Evolutionary conservation across 192 early-diverging fungal species (phyloP), one percentile per base, ranked within the genome.

Genomic region (Allomyces macrogynus): DNA sequence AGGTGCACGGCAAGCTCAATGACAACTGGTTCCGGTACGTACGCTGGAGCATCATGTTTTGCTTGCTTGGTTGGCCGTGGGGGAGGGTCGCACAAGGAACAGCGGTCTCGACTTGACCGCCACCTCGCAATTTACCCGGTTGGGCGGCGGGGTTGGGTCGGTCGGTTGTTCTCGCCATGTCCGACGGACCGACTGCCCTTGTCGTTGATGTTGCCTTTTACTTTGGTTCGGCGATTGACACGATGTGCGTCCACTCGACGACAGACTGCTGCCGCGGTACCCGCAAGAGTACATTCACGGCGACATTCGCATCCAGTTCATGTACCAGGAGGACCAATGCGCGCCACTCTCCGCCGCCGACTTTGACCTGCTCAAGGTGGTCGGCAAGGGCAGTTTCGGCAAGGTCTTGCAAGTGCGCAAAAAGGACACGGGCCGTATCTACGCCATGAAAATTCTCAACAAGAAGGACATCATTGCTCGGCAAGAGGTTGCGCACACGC

Each of bases 351-450:
- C 85, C 43, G 83, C 92, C 61, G 90, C 96, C 62, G 86, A 89
- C 63, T 98, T 98, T 77, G 92, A 92, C 69, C 73, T 93, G 65
- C 79, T 96, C 54, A 93, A 92, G 71, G 89, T 95, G 63, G 89
- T 98, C 74, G 95, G 95, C 61, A 93, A 94, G 67, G 95, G 95
- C 57, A 88, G 86, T 72, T 98, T 95, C 79, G 92, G 91, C 67
- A 96, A 93, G 79, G 93, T 96, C 74, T 88, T 91, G 85, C 89
- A 91, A 74, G 92, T 94, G 61, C 90, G 92, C 62, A 94, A 94
- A 71, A 82, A 81, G 67, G 89, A 91, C 74, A 88, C 89, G 24
- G 81, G 81, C 68, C 89, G 93, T 62, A 93, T 97, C 73, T 99
- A 95, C 74, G 93, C 94, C 63, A 89, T 99, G 90, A 97, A 97